phyloP scores from a whole-genome alignment of 208 protist species.

The Giardia duodenalis region DNA sequence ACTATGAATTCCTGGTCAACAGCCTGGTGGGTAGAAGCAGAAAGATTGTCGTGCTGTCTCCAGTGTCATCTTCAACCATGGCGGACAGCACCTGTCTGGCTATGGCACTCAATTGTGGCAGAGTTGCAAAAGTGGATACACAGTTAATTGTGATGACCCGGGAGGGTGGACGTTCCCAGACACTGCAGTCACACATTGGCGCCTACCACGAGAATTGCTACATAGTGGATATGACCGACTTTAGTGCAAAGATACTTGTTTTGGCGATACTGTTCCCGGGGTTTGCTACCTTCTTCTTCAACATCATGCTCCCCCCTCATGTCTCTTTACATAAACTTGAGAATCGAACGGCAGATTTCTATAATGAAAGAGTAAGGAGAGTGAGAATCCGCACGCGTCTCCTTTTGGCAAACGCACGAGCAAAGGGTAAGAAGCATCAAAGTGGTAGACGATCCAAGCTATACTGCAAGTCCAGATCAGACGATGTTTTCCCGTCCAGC shows the following conservation, averaged over 20 bases:
- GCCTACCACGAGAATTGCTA: not conserved
- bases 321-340: not conserved
- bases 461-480: no score
- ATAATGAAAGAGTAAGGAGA: not conserved
- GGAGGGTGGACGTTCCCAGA: not conserved
- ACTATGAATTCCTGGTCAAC: slow-evolving; percentile 2
- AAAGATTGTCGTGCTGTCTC: not conserved
- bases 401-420: not conserved
- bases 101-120: not conserved
- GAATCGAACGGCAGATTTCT: not conserved
- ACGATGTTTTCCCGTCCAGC: no score
- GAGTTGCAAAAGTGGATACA: not conserved
- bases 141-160: not conserved
- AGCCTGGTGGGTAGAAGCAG: not conserved
- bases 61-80: not conserved
- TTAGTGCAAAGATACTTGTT: not conserved
- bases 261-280: not conserved
- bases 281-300: slow-evolving; percentile 1
- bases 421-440: no score
- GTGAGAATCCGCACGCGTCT: not conserved
- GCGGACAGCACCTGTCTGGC: not conserved
- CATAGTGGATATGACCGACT: not conserved
- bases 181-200: not conserved
- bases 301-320: not conserved
- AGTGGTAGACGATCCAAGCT: no score